Percentiles rank a stretch among this genome's conserved stretches.
Conservation (phyloP, 2,329 filamentous ascomycete genomes). For the Ceratocystiopsis sp. region DNA sequence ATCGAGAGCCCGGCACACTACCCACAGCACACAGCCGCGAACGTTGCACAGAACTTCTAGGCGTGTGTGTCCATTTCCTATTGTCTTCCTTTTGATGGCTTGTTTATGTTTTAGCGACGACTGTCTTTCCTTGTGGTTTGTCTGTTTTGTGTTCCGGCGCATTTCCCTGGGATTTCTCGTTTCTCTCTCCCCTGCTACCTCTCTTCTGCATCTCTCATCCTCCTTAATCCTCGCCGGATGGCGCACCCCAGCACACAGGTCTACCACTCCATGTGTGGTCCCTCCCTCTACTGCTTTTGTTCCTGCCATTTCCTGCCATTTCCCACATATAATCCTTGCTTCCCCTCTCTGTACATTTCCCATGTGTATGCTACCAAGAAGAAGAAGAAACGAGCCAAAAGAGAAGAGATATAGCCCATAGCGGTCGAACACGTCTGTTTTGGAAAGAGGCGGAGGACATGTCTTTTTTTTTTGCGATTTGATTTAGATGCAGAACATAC, state of each 20-base stretch:
- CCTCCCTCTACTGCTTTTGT: neutral
- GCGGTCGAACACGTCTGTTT: no score
- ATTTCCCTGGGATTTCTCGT: neutral
- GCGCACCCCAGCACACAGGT: neutral
- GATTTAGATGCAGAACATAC: no score
- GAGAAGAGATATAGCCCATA: no score
- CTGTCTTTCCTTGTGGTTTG: neutral
- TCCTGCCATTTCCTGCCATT: neutral
- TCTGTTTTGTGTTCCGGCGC: neutral
- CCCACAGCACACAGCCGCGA: constrained; percentile 69
- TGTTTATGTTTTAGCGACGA: neutral
- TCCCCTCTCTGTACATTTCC: no score
- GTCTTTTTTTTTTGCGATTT: neutral
- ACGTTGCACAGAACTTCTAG: constrained; percentile 95
- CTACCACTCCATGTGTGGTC: neutral
- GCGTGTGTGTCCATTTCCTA: neutral
- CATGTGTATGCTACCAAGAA: no score
- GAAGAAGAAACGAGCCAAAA: no score
- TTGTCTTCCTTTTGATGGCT: neutral
- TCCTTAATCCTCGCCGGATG: no score
- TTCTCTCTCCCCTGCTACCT: neutral
- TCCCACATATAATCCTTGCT: no score
- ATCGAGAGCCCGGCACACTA: constrained; percentile 85
- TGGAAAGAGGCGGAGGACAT: neutral
- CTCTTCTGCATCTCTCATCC: neutral